phyloP scores from a whole-genome alignment of 2,329 filamentous ascomycete species.

The Neonectria faginata region DNA sequence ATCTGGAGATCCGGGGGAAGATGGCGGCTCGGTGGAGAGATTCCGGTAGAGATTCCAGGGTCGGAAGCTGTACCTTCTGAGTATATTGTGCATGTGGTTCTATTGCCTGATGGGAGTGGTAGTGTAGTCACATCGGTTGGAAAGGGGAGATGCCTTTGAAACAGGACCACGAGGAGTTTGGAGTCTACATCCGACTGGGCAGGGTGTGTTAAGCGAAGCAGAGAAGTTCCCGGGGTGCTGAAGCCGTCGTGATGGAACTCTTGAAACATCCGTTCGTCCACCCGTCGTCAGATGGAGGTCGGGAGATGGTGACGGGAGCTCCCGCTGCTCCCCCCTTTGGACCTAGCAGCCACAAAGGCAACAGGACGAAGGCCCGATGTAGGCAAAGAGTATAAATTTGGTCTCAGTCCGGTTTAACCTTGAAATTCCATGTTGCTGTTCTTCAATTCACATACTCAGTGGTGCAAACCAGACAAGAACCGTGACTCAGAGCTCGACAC shows the following conservation, averaged over 20 bases:
- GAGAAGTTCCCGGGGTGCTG: too few species aligned
- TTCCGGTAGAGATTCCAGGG: background rate
- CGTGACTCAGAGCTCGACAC: background rate
- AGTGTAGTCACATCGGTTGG: too few species aligned
- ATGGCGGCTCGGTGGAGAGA: slow-evolving; percentile 8
- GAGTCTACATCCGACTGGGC: background rate
- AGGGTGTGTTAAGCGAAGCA: too few species aligned
- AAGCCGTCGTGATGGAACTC: background rate
- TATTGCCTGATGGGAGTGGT: background rate
- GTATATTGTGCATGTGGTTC: background rate
- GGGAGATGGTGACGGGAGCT: slow-evolving; percentile 13
- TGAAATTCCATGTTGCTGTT: background rate
- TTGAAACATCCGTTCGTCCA: background rate
- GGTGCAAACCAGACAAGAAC: background rate
- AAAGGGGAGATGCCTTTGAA: background rate
- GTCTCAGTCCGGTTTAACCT: background rate
- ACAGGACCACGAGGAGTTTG: background rate
- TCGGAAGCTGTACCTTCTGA: background rate
- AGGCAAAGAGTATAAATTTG: background rate
- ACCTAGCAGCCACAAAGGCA: background rate
- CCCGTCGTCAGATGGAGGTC: background rate
- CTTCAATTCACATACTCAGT: background rate
- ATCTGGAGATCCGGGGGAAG: slow-evolving; percentile 29
- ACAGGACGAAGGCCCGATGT: background rate
- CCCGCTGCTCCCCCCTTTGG: slow-evolving; percentile 8